Evolutionary conservation across 805 yeast species (phyloP).

Genomic region (Saccharomycopsis babjevae): DNA sequence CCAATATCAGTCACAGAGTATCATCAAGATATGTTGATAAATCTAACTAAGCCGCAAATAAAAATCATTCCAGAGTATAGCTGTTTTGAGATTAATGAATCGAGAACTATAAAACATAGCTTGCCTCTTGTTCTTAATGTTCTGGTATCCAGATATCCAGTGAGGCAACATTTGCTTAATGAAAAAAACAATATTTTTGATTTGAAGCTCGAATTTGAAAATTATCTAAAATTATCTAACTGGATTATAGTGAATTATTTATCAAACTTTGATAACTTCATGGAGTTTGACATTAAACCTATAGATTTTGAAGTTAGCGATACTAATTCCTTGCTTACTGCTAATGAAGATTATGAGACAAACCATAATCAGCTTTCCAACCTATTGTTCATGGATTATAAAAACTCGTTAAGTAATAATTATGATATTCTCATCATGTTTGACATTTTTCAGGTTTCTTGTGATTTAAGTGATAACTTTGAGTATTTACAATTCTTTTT

Average conservation of each 20-base stretch:
- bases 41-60: conserved; percentile 9
- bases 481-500: conserved; percentile 28
- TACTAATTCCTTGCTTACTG: not conserved
- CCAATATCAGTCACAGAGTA: conserved; percentile 3
- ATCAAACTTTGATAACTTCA: conserved; percentile 3
- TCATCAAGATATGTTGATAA: conserved; percentile 11
- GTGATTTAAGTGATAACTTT: conserved; percentile 34
- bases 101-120: not conserved
- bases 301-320: not conserved
- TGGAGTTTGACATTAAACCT: not conserved
- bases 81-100: conserved; percentile 1
- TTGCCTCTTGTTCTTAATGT: conserved; percentile 14
- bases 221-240: conserved; percentile 4
- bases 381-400: not conserved
- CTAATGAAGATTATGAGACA: not conserved
- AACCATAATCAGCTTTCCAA: not conserved
- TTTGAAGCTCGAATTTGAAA: conserved; percentile 5
- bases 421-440: conserved; percentile 13
- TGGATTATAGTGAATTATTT: conserved; percentile 6
- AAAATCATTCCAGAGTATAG: conserved; percentile 12
- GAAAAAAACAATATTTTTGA: conserved; percentile 4
- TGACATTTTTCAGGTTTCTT: conserved; percentile 28
- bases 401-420: not conserved
- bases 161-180: conserved; percentile 1
- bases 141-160: conserved; percentile 5